Percentiles rank a stretch among this genome's conserved stretches.
Conservation (phyloP, 192 early-diverging fungal species). For the Dispira simplex region DNA sequence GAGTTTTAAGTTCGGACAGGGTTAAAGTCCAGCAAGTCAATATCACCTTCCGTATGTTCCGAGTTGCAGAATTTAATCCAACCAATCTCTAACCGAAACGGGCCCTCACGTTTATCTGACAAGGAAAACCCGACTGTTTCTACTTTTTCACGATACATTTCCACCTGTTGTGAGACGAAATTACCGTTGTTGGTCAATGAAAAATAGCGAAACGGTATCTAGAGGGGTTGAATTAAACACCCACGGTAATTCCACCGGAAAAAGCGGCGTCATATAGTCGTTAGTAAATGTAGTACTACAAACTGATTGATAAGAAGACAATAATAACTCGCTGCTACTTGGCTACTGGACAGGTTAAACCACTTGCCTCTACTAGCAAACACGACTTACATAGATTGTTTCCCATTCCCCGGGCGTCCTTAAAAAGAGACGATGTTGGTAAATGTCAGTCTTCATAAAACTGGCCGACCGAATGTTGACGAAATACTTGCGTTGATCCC, state of each 20-base stretch:
- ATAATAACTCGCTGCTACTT: neutral
- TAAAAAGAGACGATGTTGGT: constrained; percentile 85
- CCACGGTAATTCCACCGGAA: neutral
- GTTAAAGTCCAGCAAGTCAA: constrained; percentile 28
- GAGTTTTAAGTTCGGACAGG: no score
- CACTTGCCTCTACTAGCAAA: neutral
- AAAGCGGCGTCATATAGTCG: neutral
- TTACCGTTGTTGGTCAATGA: constrained; percentile 80
- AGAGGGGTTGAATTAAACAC: neutral
- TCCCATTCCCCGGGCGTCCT: constrained; percentile 86
- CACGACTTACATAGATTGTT: constrained; percentile 48
- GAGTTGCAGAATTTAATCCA: constrained; percentile 85
- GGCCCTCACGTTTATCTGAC: constrained; percentile 61
- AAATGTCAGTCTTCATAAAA: constrained; percentile 68
- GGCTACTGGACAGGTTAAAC: neutral
- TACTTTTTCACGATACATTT: constrained; percentile 71
- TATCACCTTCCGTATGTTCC: constrained; percentile 54
- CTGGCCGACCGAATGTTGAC: constrained; percentile 86
- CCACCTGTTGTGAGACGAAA: constrained; percentile 68
- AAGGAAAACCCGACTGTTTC: constrained; percentile 84
- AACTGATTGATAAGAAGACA: neutral
- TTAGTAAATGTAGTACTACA: neutral
- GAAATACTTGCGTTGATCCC: constrained; percentile 77
- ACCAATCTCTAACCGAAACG: constrained; percentile 78
- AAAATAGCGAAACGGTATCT: constrained; percentile 90